Base-by-base conservation (phyloP, 768 basidiomycete species). In the Asterophora lycoperdoides region DNA sequence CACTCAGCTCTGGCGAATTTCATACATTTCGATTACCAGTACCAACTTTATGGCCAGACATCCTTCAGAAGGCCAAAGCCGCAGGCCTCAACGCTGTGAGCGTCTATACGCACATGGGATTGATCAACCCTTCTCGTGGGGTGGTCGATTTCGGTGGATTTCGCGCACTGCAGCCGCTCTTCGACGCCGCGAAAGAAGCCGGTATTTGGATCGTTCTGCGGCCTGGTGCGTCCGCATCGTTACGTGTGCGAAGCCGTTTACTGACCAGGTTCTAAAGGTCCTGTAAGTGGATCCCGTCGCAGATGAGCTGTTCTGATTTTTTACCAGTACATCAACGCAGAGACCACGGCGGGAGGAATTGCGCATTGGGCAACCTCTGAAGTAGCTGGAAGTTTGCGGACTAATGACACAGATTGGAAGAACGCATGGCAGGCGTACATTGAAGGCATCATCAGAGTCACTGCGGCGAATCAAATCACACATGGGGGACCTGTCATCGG, bases 1-100 rank as follows among this genome's bases (percentile, higher is more conserved):
- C 9, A 35, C 34, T 7, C 50, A 90, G 89, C 57, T 88, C 86
- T 0, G 90, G 90, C 49, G 90, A 91, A 63, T 89, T 90, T 63
- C 90, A 91, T 58, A 80, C 87, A 0, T 92, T 87, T 69, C 79
- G 88, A 18, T 67, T 92, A 7, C 90, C 88, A 8, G 84, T 90
- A 0, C 87, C 85, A 13, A 79, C 79, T 3, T 64, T 92, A 47
- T 93, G 90, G 89, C 74, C 80, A 10, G 90, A 91, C 58, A 81
- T 92, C 42, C 76, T 92, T 35, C 83, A 92, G 55, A 92, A 88
- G 60, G 71, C 80, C 51, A 88, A 88, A 58, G 90, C 88, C 4
- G 81, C 86, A 0, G 90, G 90, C 9, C 70, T 93, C 51, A 93
- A 91, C 56, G 79, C 79, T 0, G 68, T 89, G 55, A 87, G 86